Evolutionary conservation across 2,329 filamentous ascomycete species (phyloP).

Genomic region (Hypoxylon rubiginosum): DNA sequence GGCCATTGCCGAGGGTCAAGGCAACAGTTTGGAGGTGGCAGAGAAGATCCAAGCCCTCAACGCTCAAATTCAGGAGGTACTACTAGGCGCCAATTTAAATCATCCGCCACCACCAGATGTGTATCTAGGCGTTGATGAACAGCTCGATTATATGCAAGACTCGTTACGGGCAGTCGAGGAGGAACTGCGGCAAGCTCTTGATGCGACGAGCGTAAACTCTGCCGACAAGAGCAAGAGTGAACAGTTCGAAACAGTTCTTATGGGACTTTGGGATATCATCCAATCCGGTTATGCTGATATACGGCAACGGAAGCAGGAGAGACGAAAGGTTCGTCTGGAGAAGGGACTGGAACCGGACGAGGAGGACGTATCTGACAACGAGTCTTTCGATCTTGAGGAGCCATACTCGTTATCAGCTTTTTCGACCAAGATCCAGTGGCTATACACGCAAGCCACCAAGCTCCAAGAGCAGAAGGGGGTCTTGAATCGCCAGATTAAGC

Average conservation of each 20-base stretch:
- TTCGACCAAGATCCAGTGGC: constrained; percentile 80
- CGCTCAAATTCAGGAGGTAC: constrained; percentile 71
- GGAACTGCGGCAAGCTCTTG: constrained; percentile 56
- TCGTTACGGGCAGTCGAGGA: constrained; percentile 66
- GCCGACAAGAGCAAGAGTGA: constrained; percentile 59
- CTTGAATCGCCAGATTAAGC: constrained; percentile 91
- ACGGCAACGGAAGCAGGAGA: constrained; percentile 66
- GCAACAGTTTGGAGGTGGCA: constrained; percentile 60
- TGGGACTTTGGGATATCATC: constrained; percentile 70
- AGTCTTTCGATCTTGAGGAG: constrained; percentile 69
- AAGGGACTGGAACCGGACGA: constrained; percentile 71
- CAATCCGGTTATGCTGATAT: constrained; percentile 68
- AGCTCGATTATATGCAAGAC: constrained; percentile 76
- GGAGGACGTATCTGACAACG: constrained; percentile 73
- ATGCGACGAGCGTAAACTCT: constrained; percentile 50
- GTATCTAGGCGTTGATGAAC: constrained; percentile 72
- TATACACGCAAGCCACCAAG: constrained; percentile 81
- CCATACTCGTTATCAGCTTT: constrained; percentile 82
- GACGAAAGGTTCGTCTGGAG: constrained; percentile 65
- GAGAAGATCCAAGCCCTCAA: constrained; percentile 74
- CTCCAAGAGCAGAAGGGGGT: constrained; percentile 91
- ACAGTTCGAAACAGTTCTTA: constrained; percentile 69
- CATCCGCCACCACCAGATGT: constrained; percentile 71
- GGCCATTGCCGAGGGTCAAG: constrained; percentile 70
- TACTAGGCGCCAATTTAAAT: constrained; percentile 62